These are phyloP conservation scores for Fusarium phyllophilum DNA, from an alignment of 2,329 filamentous ascomycete genomes.

Conservation along the genomic window DNA sequence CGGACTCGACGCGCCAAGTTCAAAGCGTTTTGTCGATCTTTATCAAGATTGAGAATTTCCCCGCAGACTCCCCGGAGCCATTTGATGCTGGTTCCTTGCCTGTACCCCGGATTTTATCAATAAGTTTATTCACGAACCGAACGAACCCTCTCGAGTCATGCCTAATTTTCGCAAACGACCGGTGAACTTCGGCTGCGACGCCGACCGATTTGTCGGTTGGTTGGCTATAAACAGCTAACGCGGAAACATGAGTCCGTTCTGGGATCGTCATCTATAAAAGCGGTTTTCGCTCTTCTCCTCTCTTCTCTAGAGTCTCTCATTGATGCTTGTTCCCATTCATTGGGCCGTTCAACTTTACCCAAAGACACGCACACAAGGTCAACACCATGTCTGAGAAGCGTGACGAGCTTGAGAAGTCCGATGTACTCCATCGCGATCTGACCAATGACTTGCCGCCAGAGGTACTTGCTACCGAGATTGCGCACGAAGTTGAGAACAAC, in stretches of 20 bases:
- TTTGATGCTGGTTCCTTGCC: slow-evolving; percentile 1
- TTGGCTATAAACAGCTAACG: slow-evolving; percentile 5
- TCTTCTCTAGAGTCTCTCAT: not conserved
- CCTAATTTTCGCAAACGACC: not conserved
- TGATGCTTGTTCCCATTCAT: not conserved
- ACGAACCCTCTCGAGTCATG: not conserved
- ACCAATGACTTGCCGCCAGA: slow-evolving; percentile 8
- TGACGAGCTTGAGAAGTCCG: slow-evolving; percentile 6
- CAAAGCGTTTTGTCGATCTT: not conserved
- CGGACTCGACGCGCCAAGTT: not conserved
- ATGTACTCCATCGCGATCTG: slow-evolving; percentile 8
- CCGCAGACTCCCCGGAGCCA: slow-evolving; percentile 4
- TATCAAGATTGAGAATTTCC: not conserved
- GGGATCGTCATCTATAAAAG: not conserved
- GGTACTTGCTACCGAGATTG: slow-evolving; percentile 51
- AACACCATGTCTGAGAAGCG: slow-evolving; percentile 5
- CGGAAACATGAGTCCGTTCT: not conserved
- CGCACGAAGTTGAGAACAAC: slow-evolving; percentile 51
- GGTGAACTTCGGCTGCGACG: not conserved
- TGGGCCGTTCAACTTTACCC: not conserved
- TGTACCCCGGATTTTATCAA: slow-evolving; percentile 18
- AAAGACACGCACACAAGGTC: not conserved
- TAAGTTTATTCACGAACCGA: slow-evolving; percentile 14
- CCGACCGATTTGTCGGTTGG: not conserved
- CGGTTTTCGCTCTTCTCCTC: not conserved